Conservation (phyloP, 805 yeast genomes). For the Wickerhamiella siamensis region DNA sequence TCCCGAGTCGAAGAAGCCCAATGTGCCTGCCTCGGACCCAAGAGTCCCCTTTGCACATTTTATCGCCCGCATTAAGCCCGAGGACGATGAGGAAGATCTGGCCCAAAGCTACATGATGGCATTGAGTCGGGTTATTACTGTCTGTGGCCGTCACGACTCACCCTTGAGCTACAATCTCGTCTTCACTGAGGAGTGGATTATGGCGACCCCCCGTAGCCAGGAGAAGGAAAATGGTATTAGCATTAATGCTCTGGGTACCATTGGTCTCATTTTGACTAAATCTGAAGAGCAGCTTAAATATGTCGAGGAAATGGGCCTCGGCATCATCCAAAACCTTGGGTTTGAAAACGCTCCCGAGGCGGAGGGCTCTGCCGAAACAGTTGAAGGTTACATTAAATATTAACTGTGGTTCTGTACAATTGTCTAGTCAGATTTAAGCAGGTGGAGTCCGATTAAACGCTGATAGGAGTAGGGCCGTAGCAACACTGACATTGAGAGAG, state of each 20-base stretch:
- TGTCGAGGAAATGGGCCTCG: slow-evolving; percentile 11
- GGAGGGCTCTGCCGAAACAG: slow-evolving; percentile 9
- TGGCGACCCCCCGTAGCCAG: slow-evolving; percentile 66
- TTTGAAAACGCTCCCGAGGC: slow-evolving; percentile 14
- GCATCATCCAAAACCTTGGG: slow-evolving; percentile 14
- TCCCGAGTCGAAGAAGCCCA: slow-evolving; percentile 27
- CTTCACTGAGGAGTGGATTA: slow-evolving; percentile 70
- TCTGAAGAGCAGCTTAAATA: slow-evolving; percentile 32
- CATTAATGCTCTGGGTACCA: slow-evolving; percentile 65
- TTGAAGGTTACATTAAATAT: slow-evolving; percentile 14
- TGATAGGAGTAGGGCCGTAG: slow-evolving; percentile 52
- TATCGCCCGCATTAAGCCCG: slow-evolving; percentile 44
- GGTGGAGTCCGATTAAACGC: too few species aligned
- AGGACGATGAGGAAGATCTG: slow-evolving; percentile 30
- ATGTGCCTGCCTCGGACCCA: slow-evolving; percentile 23
- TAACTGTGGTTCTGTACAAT: slow-evolving; percentile 1
- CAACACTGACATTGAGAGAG: slow-evolving; percentile 81
- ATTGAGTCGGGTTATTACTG: slow-evolving; percentile 55
- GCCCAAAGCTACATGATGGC: slow-evolving; percentile 47
- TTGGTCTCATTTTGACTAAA: slow-evolving; percentile 70
- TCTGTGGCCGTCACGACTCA: slow-evolving; percentile 25
- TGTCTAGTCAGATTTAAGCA: not conserved
- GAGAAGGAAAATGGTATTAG: slow-evolving; percentile 38
- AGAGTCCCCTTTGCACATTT: slow-evolving; percentile 69
- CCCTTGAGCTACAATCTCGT: slow-evolving; percentile 61